Percentiles rank a stretch among this genome's conserved stretches.
These are phyloP conservation scores for Tolypocladium nubicola DNA, from an alignment of 2,329 filamentous ascomycete species.

Conservation along the genomic window DNA sequence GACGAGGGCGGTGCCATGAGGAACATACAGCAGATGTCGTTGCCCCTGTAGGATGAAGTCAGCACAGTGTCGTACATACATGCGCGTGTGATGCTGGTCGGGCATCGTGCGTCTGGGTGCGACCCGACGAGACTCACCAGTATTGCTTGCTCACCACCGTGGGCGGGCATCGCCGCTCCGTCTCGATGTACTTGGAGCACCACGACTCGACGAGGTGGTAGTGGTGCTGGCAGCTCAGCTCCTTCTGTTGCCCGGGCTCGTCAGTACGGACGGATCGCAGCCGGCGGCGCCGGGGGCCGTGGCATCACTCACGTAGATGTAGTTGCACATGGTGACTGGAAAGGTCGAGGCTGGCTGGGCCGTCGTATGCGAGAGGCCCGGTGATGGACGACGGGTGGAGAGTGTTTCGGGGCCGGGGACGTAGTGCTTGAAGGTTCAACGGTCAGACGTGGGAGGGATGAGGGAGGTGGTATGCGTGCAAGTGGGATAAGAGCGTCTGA, in stretches of 20 bases:
- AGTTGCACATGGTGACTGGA: constrained; percentile 35
- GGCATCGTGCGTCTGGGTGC: neutral
- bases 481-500: neutral
- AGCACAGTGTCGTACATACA: constrained; percentile 8
- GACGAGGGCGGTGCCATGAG: neutral
- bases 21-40: constrained; percentile 33
- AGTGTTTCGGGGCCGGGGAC: neutral
- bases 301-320: constrained; percentile 31
- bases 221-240: constrained; percentile 40
- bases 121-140: constrained; percentile 21
- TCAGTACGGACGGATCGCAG: neutral
- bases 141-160: constrained; percentile 34
- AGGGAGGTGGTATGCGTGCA: neutral
- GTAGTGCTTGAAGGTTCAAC: neutral
- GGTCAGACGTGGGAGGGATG: neutral
- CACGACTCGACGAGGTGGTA: constrained; percentile 38
- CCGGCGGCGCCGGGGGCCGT: neutral
- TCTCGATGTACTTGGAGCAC: constrained; percentile 34
- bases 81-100: neutral
- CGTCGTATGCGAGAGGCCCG: neutral
- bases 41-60: constrained; percentile 22
- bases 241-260: constrained; percentile 23
- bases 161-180: constrained; percentile 30
- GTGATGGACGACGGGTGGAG: neutral
- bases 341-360: neutral